Percentiles rank a stretch among this genome's conserved stretches.
phyloP scores from a whole-genome alignment of 805 yeast species.

The Metschnikowia noctiluminum region DNA sequence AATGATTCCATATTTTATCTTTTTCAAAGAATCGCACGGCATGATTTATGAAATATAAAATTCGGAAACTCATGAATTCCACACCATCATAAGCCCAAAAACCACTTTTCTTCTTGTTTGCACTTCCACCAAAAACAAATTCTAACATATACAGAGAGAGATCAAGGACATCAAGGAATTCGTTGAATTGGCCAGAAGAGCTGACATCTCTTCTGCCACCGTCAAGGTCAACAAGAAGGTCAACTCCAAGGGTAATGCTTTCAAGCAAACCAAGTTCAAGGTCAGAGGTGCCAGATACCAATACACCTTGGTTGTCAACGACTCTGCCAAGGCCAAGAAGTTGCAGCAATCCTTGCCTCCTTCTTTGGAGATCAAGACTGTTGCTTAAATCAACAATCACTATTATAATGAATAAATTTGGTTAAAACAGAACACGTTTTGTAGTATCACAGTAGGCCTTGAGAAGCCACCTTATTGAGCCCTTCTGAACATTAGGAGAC shows the following conservation, averaged over 20 bases:
- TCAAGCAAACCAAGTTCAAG: constrained; percentile 97
- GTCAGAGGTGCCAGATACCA: constrained; percentile 93
- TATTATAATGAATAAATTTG: constrained; percentile 10
- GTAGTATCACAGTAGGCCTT: background rate
- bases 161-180: constrained; percentile 96
- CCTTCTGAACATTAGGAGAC: no score
- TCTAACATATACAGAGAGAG: constrained; percentile 48
- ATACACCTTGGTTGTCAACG: constrained; percentile 94
- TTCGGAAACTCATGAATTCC: no score
- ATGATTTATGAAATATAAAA: no score
- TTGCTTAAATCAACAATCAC: constrained; percentile 27
- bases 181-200: constrained; percentile 94
- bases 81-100: background rate
- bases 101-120: background rate
- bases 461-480: background rate
- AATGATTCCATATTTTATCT: no score
- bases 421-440: background rate
- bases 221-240: constrained; percentile 89
- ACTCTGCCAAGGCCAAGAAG: constrained; percentile 96
- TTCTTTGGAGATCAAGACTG: constrained; percentile 65
- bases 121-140: background rate
- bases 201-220: constrained; percentile 89
- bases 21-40: no score
- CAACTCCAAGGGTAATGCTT: constrained; percentile 76
- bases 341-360: constrained; percentile 97